Base-by-base conservation (phyloP, 2,329 filamentous ascomycete species). In the Blastomyces silverae region DNA sequence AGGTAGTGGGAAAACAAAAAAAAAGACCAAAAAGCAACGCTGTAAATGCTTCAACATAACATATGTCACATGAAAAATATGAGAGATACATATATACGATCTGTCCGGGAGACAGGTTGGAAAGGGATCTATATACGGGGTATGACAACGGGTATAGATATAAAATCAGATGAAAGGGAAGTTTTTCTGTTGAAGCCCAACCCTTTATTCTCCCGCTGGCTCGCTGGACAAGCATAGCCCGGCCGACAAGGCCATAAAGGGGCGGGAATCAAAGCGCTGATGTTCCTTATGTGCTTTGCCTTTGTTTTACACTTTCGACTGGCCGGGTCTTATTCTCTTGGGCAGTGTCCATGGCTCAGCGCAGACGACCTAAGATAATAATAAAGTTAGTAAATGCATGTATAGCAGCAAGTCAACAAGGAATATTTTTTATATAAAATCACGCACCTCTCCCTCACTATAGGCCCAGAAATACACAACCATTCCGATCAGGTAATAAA, bases 391-490 rank as follows among this genome's bases (percentile, higher is more conserved):
- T 34, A 31, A 53, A 53, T 28, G 22, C 4, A 6, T 11, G 13
- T 52, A 52, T 22, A n/a, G 11, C 11, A 20, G 57, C 39, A 44
- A 46, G 15, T 13, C 5, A 15, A 20, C 13, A 15, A 15, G 39
- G 42, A 34, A 22, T 20, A 28, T 31, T 52, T 39, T 31, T n/a
- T 28, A 42, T n/a, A 17, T 22, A 28, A 64, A 37, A 62, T 1
- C 69, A 81, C 89, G 74, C 79, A 96, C 92, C 88, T 99, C 94
- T 78, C 94, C 94, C 78, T 99, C 93, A 72, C 89, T 94, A 73
- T 95, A 97, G 0, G 91, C 94, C 92, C 92, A 97, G 72, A 97
- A 96, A 78, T 97, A 99, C 17, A 94, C 88, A 8, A 81, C 82
- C 79, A 95, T 87, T 25, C 89, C 93, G 67, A 97, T 85, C 34